Percentiles rank a stretch among this genome's conserved stretches.
Conservation (phyloP, 179 eudicot species). For the Nepenthes alata region DNA sequence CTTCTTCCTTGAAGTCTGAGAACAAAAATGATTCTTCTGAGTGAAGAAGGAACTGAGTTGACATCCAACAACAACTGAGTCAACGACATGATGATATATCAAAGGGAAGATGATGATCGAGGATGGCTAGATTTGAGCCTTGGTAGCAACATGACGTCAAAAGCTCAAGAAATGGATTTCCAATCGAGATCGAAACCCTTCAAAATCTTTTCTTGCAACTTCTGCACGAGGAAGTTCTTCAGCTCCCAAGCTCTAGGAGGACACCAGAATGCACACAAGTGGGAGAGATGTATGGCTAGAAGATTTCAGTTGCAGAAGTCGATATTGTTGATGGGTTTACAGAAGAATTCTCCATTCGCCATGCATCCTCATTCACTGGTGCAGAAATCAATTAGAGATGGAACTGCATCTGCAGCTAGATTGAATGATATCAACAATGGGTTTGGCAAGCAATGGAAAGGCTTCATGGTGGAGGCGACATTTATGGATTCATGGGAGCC, state of each 20-base stretch:
- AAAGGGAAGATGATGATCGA: constrained; percentile 9
- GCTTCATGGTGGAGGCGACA: constrained; percentile 10
- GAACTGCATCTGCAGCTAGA: constrained; percentile 16
- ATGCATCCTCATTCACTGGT: constrained; percentile 45
- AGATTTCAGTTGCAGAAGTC: constrained; percentile 38
- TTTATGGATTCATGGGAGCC: constrained; percentile 26
- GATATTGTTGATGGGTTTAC: constrained; percentile 30
- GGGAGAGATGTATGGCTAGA: constrained; percentile 46
- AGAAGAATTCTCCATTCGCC: constrained; percentile 24
- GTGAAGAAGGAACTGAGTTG: constrained; percentile 7
- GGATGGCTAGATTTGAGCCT: constrained; percentile 46
- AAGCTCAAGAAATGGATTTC: constrained; percentile 13
- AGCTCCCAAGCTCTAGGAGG: constrained; percentile 62
- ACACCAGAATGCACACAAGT: constrained; percentile 57
- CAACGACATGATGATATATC: constrained; percentile 7
- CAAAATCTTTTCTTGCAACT: constrained; percentile 49
- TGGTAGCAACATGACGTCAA: constrained; percentile 12
- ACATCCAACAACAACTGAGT: constrained; percentile 21
- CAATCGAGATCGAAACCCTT: constrained; percentile 17
- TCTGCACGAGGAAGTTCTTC: constrained; percentile 48
- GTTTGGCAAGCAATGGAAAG: constrained; percentile 11
- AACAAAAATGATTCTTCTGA: constrained; percentile 17
- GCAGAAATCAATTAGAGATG: constrained; percentile 33
- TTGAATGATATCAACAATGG: constrained; percentile 17
- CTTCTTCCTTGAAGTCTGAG: constrained; percentile 1